phyloP scores from a whole-genome alignment of 2,329 filamentous ascomycete species.

The Metarhizium sp. region DNA sequence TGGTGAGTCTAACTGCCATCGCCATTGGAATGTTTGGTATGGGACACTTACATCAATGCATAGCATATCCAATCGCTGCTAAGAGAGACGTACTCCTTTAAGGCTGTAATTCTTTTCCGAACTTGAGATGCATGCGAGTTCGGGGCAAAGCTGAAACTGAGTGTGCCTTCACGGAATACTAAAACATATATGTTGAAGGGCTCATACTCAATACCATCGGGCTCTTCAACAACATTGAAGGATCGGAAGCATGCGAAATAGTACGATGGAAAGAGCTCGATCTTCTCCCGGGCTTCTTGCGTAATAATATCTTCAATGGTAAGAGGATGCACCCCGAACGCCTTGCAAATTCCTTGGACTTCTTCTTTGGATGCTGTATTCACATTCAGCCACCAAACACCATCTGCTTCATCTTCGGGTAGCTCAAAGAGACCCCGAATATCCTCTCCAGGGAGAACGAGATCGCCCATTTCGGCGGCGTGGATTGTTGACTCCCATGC shows the following conservation, averaged over 20 bases:
- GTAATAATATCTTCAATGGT: constrained; percentile 95
- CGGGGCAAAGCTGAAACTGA: constrained; percentile 88
- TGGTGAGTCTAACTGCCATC: background rate
- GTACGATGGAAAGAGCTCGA: constrained; percentile 93
- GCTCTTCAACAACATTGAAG: constrained; percentile 71
- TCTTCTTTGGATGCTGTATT: constrained; percentile 85
- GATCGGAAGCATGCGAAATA: constrained; percentile 98
- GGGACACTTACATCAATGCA: constrained; percentile 69
- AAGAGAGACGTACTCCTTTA: constrained; percentile 90
- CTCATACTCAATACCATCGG: constrained; percentile 74
- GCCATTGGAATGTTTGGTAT: background rate
- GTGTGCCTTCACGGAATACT: constrained; percentile 87
- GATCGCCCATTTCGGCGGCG: constrained; percentile 76
- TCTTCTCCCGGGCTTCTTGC: constrained; percentile 94
- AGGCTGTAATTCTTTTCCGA: constrained; percentile 78
- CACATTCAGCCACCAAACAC: constrained; percentile 98
- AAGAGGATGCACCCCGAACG: constrained; percentile 90
- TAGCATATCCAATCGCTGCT: constrained; percentile 99
- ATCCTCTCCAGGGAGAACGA: constrained; percentile 81
- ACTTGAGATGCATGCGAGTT: constrained; percentile 86
- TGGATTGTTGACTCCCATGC: constrained; percentile 91
- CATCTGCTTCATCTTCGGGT: constrained; percentile 54
- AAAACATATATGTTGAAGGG: constrained; percentile 96
- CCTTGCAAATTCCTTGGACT: constrained; percentile 78
- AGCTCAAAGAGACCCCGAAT: constrained; percentile 77